Conservation (phyloP, 2,329 filamentous ascomycete species). For the Penicillium sp. region DNA sequence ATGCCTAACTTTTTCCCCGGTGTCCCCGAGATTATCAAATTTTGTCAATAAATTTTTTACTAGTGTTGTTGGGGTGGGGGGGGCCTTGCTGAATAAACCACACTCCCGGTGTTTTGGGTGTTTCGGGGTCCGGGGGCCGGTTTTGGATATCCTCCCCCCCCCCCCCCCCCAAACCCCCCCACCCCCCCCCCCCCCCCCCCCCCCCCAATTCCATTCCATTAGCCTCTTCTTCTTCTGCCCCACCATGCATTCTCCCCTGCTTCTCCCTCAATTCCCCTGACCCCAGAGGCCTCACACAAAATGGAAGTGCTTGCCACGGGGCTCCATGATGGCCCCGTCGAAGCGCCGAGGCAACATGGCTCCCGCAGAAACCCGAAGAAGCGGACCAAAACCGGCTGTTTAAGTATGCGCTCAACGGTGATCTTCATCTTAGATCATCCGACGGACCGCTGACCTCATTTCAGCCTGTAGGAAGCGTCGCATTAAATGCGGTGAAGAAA, state of each 20-base stretch:
- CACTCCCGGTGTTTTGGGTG: too few relatives aligned
- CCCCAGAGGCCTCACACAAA: background rate
- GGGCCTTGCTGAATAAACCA: too few relatives aligned
- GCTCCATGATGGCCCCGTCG: constrained; percentile 1
- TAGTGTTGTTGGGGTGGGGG: too few relatives aligned
- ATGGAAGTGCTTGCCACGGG: background rate
- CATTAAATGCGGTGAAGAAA: constrained; percentile 94
- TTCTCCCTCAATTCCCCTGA: background rate
- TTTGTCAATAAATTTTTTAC: too few relatives aligned
- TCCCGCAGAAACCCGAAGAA: constrained; percentile 55
- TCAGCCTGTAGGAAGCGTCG: constrained; percentile 87
- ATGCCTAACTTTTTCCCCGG: too few relatives aligned
- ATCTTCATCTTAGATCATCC: too few relatives aligned
- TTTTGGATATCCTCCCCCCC: too few relatives aligned
- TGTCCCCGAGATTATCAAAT: too few relatives aligned
- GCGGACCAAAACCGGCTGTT: constrained; percentile 88
- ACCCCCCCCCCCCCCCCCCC: too few relatives aligned
- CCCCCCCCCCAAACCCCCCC: too few relatives aligned
- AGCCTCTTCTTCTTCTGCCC: constrained; percentile 4
- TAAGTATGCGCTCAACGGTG: constrained; percentile 72
- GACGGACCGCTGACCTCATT: constrained; percentile 13
- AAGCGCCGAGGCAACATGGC: constrained; percentile 24
- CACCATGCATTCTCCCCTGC: constrained; percentile 10
- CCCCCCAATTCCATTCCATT: too few relatives aligned
- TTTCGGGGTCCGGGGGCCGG: too few relatives aligned